Percentiles rank a stretch among this genome's conserved stretches.
phyloP scores from a whole-genome alignment of 305 asterid species.

The Solanum hybrid region DNA sequence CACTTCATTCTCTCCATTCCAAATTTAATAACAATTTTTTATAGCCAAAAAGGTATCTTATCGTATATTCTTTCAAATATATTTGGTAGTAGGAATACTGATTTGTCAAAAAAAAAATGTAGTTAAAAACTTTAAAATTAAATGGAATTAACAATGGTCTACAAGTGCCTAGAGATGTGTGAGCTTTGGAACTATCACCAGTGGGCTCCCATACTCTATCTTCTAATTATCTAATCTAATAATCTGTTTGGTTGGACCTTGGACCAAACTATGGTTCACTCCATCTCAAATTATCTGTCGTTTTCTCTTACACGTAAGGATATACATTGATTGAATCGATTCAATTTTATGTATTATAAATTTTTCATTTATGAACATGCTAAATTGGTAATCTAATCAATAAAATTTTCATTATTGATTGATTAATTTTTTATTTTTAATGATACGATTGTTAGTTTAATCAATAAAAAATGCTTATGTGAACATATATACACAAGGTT shows the following conservation, averaged over 20 bases:
- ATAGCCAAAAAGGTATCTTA: not conserved
- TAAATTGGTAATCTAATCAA: not conserved
- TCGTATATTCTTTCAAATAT: not conserved
- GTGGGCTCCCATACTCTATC: not conserved
- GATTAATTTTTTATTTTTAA: too few relatives aligned
- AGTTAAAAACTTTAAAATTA: not conserved
- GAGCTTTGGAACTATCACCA: not conserved
- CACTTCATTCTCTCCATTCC: not conserved
- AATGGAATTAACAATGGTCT: not conserved
- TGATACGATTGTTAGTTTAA: fast-evolving
- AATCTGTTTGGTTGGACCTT: not conserved
- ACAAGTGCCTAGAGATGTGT: not conserved
- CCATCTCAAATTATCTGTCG: not conserved
- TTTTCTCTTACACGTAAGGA: fast-evolving
- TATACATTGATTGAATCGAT: not conserved
- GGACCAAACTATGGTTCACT: not conserved
- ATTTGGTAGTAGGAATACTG: not conserved
- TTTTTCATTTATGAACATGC: not conserved
- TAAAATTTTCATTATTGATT: too few relatives aligned
- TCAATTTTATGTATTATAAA: not conserved
- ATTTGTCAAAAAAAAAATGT: not conserved
- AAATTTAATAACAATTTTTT: not conserved
- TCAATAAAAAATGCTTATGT: too few relatives aligned
- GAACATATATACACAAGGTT: not conserved
- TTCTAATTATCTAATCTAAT: not conserved